Percentiles rank a stretch among this genome's conserved stretches.
Evolutionary conservation across 2,329 filamentous ascomycete species (phyloP).

Genomic region (Thyridium curvatum): DNA sequence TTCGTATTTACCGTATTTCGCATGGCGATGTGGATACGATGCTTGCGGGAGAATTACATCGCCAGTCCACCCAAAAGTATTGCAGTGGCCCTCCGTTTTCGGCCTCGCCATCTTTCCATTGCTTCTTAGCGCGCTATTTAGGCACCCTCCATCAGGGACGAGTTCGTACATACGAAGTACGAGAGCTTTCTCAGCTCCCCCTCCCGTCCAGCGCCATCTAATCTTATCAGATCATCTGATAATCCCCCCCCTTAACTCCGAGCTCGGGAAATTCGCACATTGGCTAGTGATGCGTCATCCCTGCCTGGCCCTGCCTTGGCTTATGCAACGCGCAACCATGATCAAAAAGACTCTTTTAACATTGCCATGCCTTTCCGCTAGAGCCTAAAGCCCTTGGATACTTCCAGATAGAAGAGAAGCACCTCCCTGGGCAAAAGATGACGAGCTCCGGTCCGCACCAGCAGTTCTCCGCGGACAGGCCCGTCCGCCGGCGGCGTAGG

Average conservation of each 20-base stretch:
- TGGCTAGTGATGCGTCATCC: no score
- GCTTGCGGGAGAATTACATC: no score
- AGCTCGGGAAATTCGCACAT: neutral
- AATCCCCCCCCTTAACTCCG: conserved; percentile 1
- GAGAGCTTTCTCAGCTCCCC: neutral
- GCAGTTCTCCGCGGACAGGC: neutral
- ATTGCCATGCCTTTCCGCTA: neutral
- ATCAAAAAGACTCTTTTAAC: neutral
- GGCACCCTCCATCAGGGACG: no score
- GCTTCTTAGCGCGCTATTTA: no score
- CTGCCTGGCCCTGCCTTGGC: no score
- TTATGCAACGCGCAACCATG: no score
- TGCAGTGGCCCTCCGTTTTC: no score
- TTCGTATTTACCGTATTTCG: no score
- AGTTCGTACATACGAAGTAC: no score
- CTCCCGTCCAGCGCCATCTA: neutral
- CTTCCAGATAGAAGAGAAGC: neutral
- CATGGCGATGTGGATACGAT: no score
- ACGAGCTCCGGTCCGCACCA: neutral
- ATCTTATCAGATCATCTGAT: conserved; percentile 11
- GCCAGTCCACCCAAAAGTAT: no score
- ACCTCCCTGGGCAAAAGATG: neutral
- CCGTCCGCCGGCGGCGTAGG: conserved; percentile 13
- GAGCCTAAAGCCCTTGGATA: neutral
- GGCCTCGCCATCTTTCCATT: no score